These are phyloP conservation scores for Nigrograna mackinnonii DNA, from an alignment of 2,329 filamentous ascomycete species.

Conservation along the genomic window DNA sequence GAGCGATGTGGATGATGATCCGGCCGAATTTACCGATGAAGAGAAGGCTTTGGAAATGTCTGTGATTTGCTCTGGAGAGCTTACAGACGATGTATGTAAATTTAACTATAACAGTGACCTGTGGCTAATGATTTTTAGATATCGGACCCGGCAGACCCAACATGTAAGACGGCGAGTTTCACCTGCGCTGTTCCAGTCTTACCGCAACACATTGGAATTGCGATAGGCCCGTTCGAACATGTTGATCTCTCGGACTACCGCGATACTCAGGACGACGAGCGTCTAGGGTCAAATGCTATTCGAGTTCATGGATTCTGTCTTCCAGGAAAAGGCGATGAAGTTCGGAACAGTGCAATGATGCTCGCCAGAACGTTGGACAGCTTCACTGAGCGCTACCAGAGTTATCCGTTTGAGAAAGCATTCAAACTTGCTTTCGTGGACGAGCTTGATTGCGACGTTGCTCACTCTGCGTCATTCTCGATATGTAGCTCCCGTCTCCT, in stretches of 20 bases:
- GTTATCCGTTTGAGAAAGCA: slow-evolving; percentile 81
- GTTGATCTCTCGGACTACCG: slow-evolving; percentile 88
- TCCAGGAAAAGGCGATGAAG: slow-evolving; percentile 78
- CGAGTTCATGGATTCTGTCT: slow-evolving; percentile 92
- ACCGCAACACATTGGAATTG: slow-evolving; percentile 89
- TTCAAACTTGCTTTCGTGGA: slow-evolving; percentile 96
- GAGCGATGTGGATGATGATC: slow-evolving; percentile 40
- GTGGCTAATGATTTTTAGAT: slow-evolving; percentile 44
- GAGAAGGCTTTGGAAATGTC: slow-evolving; percentile 88
- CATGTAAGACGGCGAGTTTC: slow-evolving; percentile 88
- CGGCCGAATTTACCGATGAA: slow-evolving; percentile 64
- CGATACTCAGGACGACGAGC: slow-evolving; percentile 88
- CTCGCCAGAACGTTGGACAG: slow-evolving; percentile 86
- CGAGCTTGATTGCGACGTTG: slow-evolving; percentile 76
- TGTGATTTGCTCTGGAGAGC: slow-evolving; percentile 86
- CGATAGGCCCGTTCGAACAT: slow-evolving; percentile 91
- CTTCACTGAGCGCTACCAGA: slow-evolving; percentile 84
- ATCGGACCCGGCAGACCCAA: slow-evolving; percentile 73
- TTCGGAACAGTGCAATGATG: slow-evolving; percentile 84
- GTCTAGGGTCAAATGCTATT: slow-evolving; percentile 83
- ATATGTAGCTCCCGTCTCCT: slow-evolving; percentile 86
- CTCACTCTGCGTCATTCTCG: slow-evolving; percentile 79
- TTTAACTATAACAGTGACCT: slow-evolving; percentile 1
- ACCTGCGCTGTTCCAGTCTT: slow-evolving; percentile 71
- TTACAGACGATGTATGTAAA: slow-evolving; percentile 71